These are phyloP conservation scores for Morella rubra DNA, from an alignment of 306 rosid genomes.

Conservation along the genomic window DNA sequence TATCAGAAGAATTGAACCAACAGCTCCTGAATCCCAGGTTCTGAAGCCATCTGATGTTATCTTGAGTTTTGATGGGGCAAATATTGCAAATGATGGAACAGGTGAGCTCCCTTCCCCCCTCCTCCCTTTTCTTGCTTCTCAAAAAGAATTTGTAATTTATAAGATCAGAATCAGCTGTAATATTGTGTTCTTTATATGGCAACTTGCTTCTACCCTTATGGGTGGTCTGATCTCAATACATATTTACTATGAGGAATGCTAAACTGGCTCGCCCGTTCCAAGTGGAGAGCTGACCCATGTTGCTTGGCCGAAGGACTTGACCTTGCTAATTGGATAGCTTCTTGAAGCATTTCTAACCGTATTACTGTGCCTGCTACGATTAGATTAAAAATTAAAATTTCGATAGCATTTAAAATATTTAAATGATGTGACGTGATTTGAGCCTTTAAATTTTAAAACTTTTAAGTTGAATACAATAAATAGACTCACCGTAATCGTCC, in stretches of 20 bases:
- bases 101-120: constrained; percentile 39
- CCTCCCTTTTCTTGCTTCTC: not conserved
- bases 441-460: too few relatives aligned
- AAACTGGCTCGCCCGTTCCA: too few relatives aligned
- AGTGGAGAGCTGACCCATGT: too few relatives aligned
- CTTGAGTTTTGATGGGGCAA: constrained; percentile 86
- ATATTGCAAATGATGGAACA: constrained; percentile 98
- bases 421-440: too few relatives aligned
- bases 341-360: too few relatives aligned
- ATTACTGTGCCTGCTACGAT: too few relatives aligned
- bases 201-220: not conserved
- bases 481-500: too few relatives aligned
- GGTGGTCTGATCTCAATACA: not conserved
- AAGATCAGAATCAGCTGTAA: not conserved
- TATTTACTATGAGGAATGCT: not conserved
- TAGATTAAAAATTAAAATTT: too few relatives aligned
- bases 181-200: constrained; percentile 1
- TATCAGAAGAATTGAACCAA: constrained; percentile 89
- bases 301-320: too few relatives aligned
- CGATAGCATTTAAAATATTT: too few relatives aligned
- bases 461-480: too few relatives aligned
- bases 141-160: constrained; percentile 6
- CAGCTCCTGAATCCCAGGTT: constrained; percentile 74
- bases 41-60: constrained; percentile 92
- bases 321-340: too few relatives aligned